Base-by-base conservation (phyloP, 148 eudicot species). In the Vaccinium myrtillus region DNA sequence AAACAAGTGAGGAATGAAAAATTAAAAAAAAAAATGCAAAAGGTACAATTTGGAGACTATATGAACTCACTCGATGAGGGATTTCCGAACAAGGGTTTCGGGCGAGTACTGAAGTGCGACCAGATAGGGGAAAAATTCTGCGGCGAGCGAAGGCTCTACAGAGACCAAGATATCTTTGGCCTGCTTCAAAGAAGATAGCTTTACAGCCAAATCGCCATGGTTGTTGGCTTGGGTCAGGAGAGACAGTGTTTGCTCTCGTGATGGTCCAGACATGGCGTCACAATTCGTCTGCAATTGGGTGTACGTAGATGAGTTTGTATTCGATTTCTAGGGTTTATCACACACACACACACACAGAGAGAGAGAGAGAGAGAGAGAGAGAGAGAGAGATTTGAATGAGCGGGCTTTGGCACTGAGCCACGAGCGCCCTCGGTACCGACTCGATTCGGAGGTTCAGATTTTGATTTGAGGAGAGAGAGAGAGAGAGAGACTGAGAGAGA, bases 181-280 rank as follows among this genome's bases (percentile, higher is more conserved):
- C 86, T 95, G 98, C 10, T 91, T 85, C 69, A 95, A 86, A 77
- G 98, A 93, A 53, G 98, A 94, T 6, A 95, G 90, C 84, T 95
- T 95, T 1, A 95, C 94, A 5, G 98, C 92, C 89, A 95, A 91
- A 93, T 95, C 98, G 27, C 94, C 98, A 76, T 95, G 98, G 92
- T 95, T 94, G 80, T 93, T 95, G 27, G 98, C 96, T 27, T 94
- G 88, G 30, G 94, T 93, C 8, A 95, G 87, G 78, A 95, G 94
- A 63, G 92, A 84, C n/a, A 94, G 90, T 48, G 92, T 90, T 70
- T 91, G 92, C 77, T 95, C 98, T 86, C 91, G 85, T 83, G 87
- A 70, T 82, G 86, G 81, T 53, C 81, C 91, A 36, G 89, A 90
- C 94, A 91, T 91, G 82, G 73, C 79, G 13, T 53, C 43, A 21